Evolutionary conservation across 2,329 filamentous ascomycete species (phyloP).

Genomic region (Neonectria hederae): DNA sequence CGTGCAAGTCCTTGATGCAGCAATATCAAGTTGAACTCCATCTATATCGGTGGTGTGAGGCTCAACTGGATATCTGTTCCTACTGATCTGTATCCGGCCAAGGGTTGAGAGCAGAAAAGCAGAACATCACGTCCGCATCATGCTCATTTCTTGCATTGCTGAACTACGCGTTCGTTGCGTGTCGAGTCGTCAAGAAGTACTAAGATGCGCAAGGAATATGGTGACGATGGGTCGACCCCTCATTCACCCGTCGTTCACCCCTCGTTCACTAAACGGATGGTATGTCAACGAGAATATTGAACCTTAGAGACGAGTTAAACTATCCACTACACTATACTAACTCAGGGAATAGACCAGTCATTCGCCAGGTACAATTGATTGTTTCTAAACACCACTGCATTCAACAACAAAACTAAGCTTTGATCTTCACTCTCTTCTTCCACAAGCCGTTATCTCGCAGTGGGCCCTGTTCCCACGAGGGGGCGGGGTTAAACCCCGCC

Average conservation of each 20-base stretch:
- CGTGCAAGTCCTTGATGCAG: too few relatives aligned
- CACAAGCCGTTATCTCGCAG: not conserved
- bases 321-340: too few relatives aligned
- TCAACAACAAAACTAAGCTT: not conserved
- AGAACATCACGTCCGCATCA: too few relatives aligned
- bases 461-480: not conserved
- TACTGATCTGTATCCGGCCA: too few relatives aligned
- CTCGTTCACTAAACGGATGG: not conserved
- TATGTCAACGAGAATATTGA: not conserved
- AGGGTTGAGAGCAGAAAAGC: too few relatives aligned
- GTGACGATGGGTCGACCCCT: not conserved
- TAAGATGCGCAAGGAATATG: too few relatives aligned
- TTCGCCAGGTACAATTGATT: not conserved
- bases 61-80: too few relatives aligned
- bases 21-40: too few relatives aligned
- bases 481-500: not conserved
- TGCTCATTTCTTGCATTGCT: too few relatives aligned
- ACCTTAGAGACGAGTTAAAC: not conserved
- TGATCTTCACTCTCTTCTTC: not conserved
- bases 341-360: not conserved
- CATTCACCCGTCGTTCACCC: not conserved
- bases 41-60: too few relatives aligned
- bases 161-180: too few relatives aligned
- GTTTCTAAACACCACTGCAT: not conserved
- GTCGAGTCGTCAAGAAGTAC: too few relatives aligned